Percentiles rank a stretch among this genome's conserved stretches.
Evolutionary conservation across 2,329 filamentous ascomycete species (phyloP).

Genomic region (Cercospora sojina): DNA sequence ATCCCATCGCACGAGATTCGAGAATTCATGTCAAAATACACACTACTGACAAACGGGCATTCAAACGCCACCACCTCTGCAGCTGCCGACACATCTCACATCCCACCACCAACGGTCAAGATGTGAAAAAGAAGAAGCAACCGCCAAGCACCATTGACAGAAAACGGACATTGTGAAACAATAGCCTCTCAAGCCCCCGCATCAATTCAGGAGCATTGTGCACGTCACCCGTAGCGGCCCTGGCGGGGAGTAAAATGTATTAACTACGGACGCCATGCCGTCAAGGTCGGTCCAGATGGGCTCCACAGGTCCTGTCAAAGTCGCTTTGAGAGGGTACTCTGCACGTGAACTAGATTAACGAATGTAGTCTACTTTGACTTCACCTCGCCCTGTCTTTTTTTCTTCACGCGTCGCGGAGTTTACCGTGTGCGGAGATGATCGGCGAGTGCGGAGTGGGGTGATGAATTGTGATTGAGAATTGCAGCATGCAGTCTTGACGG

Average conservation of each 20-base stretch:
- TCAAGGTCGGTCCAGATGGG: background rate
- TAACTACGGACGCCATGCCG: background rate
- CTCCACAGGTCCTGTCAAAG: background rate
- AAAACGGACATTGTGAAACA: background rate
- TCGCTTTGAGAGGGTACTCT: background rate
- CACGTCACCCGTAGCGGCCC: background rate
- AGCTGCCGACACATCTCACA: background rate
- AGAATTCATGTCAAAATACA: background rate
- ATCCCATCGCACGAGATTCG: background rate
- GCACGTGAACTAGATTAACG: conserved; percentile 6
- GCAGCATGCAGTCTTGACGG: background rate
- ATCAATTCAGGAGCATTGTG: background rate
- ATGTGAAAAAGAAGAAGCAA: background rate
- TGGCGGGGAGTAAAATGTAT: conserved; percentile 3
- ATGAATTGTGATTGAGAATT: background rate
- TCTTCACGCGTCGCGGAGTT: background rate
- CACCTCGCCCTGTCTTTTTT: background rate
- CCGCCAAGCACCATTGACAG: background rate
- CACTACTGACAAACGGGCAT: background rate
- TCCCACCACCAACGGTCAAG: background rate
- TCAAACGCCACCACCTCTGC: background rate
- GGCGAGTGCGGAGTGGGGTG: background rate
- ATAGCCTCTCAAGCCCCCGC: background rate
- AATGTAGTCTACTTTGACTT: conserved; percentile 9
- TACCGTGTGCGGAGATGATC: background rate